These are phyloP conservation scores for Cyclostephanos tholiformis DNA, from an alignment of 108 stramenopile species.

Conservation along the genomic window DNA sequence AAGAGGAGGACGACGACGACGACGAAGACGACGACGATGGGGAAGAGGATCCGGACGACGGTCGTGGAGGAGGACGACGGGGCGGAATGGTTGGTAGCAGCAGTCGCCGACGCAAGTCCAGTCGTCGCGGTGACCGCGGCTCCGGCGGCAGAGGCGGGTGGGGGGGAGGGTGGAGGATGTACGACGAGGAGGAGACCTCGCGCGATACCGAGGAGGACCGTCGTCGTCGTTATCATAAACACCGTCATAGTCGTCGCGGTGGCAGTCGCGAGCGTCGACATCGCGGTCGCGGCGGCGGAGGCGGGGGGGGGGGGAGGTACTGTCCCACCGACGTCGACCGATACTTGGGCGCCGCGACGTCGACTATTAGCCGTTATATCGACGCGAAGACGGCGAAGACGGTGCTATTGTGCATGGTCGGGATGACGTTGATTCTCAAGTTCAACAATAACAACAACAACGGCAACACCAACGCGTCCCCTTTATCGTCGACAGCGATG, in stretches of 20 bases:
- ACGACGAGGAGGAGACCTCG: too few species aligned
- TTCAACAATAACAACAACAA: neutral
- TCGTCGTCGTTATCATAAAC: too few species aligned
- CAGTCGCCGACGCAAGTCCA: too few species aligned
- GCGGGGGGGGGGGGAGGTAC: neutral
- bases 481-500: neutral
- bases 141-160: too few species aligned
- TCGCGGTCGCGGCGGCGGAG: neutral
- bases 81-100: too few species aligned
- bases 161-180: too few species aligned
- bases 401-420: slow-evolving; percentile 37
- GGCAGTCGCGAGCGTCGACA: neutral
- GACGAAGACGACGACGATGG: too few species aligned
- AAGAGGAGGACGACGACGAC: too few species aligned
- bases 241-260: neutral
- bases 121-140: too few species aligned
- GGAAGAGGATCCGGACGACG: too few species aligned
- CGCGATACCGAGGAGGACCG: neutral
- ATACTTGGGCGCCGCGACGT: neutral
- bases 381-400: slow-evolving; percentile 36
- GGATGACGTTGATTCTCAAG: slow-evolving; percentile 25
- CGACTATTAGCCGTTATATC: neutral
- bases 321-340: neutral
- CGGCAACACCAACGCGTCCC: neutral
- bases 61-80: too few species aligned